phyloP scores from a whole-genome alignment of 495 filamentous ascomycete genomes.

The Penicillium bovifimosum region DNA sequence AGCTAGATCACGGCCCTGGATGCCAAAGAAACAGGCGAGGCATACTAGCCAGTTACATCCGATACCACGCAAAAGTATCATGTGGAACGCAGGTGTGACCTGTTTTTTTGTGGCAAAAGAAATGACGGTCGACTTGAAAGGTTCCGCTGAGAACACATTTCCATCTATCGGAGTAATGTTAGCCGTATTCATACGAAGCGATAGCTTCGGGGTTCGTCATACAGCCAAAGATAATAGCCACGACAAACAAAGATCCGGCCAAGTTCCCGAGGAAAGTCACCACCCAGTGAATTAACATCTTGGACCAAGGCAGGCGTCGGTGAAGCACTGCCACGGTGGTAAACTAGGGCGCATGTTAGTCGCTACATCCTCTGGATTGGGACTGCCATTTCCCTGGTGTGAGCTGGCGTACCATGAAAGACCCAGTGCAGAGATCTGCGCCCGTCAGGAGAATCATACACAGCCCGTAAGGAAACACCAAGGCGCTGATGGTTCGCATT shows the following conservation, averaged over 20 bases:
- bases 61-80: constrained; percentile 56
- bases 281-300: constrained; percentile 50
- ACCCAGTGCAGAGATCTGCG: constrained; percentile 54
- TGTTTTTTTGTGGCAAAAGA: constrained; percentile 50
- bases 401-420: constrained; percentile 44
- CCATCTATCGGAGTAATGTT: constrained; percentile 37
- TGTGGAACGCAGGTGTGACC: constrained; percentile 51
- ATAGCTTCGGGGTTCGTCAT: constrained; percentile 11
- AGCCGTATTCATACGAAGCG: no score
- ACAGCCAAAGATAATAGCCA: constrained; percentile 55
- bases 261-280: constrained; percentile 58
- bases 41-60: constrained; percentile 63
- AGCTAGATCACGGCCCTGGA: constrained; percentile 49
- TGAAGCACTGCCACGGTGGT: constrained; percentile 52
- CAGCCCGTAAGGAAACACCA: constrained; percentile 56
- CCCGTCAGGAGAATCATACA: constrained; percentile 56
- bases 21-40: constrained; percentile 52
- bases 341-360: constrained; percentile 28
- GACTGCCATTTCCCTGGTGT: not conserved
- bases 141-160: constrained; percentile 47
- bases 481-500: constrained; percentile 48
- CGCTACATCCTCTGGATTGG: not conserved
- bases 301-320: constrained; percentile 41
- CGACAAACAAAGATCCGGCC: constrained; percentile 53
- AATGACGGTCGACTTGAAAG: constrained; percentile 46